phyloP scores from a whole-genome alignment of 257 asterid species.

The Fraxinus americana region DNA sequence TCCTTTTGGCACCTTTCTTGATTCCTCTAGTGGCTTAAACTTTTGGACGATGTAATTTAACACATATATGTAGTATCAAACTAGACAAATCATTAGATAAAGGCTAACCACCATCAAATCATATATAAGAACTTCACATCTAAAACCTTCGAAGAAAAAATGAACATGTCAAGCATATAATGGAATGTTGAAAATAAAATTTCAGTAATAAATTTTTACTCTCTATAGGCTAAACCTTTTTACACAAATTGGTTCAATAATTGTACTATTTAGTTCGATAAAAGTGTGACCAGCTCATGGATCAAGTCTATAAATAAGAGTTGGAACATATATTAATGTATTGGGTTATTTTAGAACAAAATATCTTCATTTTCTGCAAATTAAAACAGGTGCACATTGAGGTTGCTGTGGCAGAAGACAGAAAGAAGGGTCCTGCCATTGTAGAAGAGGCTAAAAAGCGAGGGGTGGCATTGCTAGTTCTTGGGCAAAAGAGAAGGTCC shows the following conservation, averaged over 20 bases:
- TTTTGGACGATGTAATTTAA: too few relatives aligned
- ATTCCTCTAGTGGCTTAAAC: background rate
- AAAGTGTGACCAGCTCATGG: too few relatives aligned
- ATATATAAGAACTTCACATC: too few relatives aligned
- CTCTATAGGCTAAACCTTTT: background rate
- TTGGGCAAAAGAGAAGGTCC: constrained; percentile 72
- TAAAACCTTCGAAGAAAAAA: too few relatives aligned
- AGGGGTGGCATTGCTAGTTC: constrained; percentile 55
- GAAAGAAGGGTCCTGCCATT: constrained; percentile 65
- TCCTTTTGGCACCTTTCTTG: too few relatives aligned
- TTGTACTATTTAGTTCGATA: too few relatives aligned
- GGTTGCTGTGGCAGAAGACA: constrained; percentile 60
- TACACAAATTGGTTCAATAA: too few relatives aligned
- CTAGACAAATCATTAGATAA: background rate
- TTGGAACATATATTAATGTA: background rate
- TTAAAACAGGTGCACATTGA: constrained; percentile 52
- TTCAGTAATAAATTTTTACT: too few relatives aligned
- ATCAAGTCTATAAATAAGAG: too few relatives aligned
- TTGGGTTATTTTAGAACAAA: background rate
- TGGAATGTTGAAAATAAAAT: too few relatives aligned
- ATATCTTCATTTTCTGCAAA: constrained; percentile 11
- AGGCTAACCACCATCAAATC: too few relatives aligned
- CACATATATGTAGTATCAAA: background rate
- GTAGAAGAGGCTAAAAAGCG: constrained; percentile 58
- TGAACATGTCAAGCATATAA: too few relatives aligned